Base-by-base conservation (phyloP, 2,329 filamentous ascomycete species). In the Fusarium domesticum region DNA sequence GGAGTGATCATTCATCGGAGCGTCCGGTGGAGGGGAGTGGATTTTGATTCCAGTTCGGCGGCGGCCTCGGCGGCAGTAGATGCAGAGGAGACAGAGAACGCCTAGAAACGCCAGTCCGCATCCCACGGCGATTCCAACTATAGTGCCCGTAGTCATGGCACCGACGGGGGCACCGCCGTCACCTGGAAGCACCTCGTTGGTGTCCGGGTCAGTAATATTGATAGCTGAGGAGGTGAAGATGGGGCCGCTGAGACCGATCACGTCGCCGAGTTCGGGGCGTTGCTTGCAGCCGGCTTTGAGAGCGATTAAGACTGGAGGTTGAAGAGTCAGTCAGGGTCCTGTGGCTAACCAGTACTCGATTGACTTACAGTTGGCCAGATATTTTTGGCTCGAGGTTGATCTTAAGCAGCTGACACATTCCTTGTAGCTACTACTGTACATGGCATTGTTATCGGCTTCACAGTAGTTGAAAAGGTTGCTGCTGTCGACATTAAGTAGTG, bases 111-210 rank as follows among this genome's bases (percentile, higher is more conserved):
- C 56, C 0, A 76, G 61, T 0, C 65, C 65, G 6, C 67, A 70
- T 11, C 73, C 77, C 1, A 79, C 59, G 0, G 67, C 69, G 35
- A 82, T 80, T 15, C 77, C 78, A 0, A 74, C 73, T 14, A 80
- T 75, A n/a, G 73, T 72, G 2, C 73, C 72, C 0, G 70, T 69
- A 0, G 72, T 69, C 57, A 80, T 69, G 8, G 55, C 55, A 4
- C 52, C 51, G 1, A 53, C 48, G 0, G 51, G 41, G 0, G 54
- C 60, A 3, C 58, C 49, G 0, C 51, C 60, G 2, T 60, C 60
- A 1, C 64, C 61, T 0, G 58, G 56, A 1, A 60, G 51, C 0
- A 53, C 47, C 0, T 62, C 37, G 3, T 60, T 53, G 3, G 64
- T 67, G 4, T 58, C 47, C 0, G 64, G 53, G 1, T 66, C 62